Conservation (phyloP, 2,329 filamentous ascomycete species). For the Cadophora sp. region DNA sequence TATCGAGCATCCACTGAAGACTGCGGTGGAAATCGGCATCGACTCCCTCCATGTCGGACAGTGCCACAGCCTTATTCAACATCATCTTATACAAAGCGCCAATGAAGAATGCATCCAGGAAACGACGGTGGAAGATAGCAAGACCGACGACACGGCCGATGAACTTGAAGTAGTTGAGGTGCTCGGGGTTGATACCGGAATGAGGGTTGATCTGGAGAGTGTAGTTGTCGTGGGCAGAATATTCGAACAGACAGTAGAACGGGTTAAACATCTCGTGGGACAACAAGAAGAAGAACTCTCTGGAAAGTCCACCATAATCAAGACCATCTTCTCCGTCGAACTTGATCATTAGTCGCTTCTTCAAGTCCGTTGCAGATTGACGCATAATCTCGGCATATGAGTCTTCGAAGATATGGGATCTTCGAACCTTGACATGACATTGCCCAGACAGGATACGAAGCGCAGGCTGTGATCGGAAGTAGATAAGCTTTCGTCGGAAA, state of each 20-base stretch:
- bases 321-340: conserved; percentile 98
- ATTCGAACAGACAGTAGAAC: conserved; percentile 99
- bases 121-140: conserved; percentile 96
- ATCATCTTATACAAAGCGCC: conserved; percentile 99
- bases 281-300: conserved; percentile 99
- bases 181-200: conserved; percentile 98
- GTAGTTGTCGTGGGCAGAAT: conserved; percentile 99
- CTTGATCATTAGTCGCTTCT: conserved; percentile 99
- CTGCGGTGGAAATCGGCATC: conserved; percentile 98
- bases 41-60: conserved; percentile 98
- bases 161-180: conserved; percentile 99
- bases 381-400: conserved; percentile 98
- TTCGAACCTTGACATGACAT: conserved; percentile 96
- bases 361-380: conserved; percentile 92
- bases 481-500: conserved; percentile 96
- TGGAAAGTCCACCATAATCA: conserved; percentile 95
- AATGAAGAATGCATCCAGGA: conserved; percentile 99
- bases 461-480: conserved; percentile 97
- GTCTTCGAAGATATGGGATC: conserved; percentile 98
- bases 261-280: conserved; percentile 99
- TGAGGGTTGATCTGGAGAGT: conserved; percentile 99
- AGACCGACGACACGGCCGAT: conserved; percentile 96
- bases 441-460: conserved; percentile 95
- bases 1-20: conserved; percentile 96
- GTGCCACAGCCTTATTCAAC: conserved; percentile 85